These are phyloP conservation scores for Lodderomyces beijingensis DNA, from an alignment of 1,139 yeast species.

Conservation along the genomic window DNA sequence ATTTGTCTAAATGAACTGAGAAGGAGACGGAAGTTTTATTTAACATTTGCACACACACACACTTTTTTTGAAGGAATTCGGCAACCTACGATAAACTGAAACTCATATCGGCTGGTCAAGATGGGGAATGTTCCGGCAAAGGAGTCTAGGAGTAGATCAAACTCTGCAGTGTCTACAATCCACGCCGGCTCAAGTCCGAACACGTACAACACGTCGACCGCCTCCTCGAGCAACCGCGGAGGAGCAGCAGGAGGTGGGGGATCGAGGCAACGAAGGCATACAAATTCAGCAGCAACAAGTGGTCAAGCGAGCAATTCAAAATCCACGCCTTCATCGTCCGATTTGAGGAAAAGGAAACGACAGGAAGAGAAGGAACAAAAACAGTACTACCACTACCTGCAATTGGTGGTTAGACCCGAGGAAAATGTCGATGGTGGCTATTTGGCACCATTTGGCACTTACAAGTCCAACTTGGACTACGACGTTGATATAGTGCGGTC, in stretches of 20 bases:
- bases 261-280: constrained; percentile 8
- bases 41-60: no score
- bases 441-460: constrained; percentile 85
- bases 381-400: constrained; percentile 51
- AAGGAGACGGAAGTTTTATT: no score
- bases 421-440: constrained; percentile 77
- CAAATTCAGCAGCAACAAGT: constrained; percentile 4
- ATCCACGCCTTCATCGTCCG: constrained; percentile 16
- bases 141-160: constrained; percentile 36
- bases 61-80: no score
- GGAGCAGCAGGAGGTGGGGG: no score
- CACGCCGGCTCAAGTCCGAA: constrained; percentile 7
- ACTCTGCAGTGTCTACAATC: constrained; percentile 11
- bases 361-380: constrained; percentile 49
- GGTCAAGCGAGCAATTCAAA: constrained; percentile 9
- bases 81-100: no score
- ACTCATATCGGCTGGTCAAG: no score
- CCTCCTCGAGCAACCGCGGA: no score
- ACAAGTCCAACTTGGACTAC: constrained; percentile 70
- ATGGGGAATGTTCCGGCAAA: constrained; percentile 65
- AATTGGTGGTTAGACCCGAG: constrained; percentile 52
- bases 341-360: constrained; percentile 23
- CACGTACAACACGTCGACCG: constrained; percentile 6
- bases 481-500: constrained; percentile 65
- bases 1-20: no score